Evolutionary conservation across 306 rosid genomes (phyloP).

Genomic region (Gastrolobium bilobum): DNA sequence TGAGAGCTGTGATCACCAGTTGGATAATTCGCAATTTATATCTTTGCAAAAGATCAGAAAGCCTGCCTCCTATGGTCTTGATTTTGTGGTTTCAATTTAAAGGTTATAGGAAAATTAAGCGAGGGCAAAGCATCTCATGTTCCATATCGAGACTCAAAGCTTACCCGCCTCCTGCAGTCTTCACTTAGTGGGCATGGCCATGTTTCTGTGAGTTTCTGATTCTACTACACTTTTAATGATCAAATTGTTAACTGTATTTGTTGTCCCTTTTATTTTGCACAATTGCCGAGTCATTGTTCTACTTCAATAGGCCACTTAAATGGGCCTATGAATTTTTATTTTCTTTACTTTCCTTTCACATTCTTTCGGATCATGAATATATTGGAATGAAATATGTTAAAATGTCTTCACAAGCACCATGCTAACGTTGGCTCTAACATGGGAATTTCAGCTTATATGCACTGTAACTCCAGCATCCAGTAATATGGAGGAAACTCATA

Average conservation of each 20-base stretch:
- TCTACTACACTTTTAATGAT: conserved; percentile 38
- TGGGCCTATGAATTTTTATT: conserved; percentile 18
- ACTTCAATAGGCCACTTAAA: neutral
- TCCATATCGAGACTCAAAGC: conserved; percentile 99
- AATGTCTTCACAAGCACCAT: conserved; percentile 35
- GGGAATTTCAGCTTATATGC: conserved; percentile 86
- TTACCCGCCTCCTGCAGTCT: conserved; percentile 97
- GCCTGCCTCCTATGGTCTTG: conserved; percentile 32
- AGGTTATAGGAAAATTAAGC: conserved; percentile 98
- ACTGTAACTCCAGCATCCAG: conserved; percentile 99
- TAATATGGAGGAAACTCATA: conserved; percentile 99
- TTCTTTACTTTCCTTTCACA: neutral
- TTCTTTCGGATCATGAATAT: conserved; percentile 24
- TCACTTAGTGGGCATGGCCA: conserved; percentile 97
- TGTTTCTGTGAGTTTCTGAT: conserved; percentile 85
- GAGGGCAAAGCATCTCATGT: conserved; percentile 99
- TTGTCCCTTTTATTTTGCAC: conserved; percentile 16
- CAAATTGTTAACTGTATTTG: conserved; percentile 33
- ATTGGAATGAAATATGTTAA: conserved; percentile 6
- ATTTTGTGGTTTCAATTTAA: conserved; percentile 61
- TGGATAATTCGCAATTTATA: conserved; percentile 29
- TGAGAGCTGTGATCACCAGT: neutral
- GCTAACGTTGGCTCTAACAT: conserved; percentile 41
- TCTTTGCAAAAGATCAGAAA: conserved; percentile 33
- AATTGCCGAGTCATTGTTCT: conserved; percentile 23